Evolutionary conservation across 2,329 filamentous ascomycete genomes (phyloP), one percentile per base, ranked within the genome.

Genomic region (Aureobasidium subglaciale): DNA sequence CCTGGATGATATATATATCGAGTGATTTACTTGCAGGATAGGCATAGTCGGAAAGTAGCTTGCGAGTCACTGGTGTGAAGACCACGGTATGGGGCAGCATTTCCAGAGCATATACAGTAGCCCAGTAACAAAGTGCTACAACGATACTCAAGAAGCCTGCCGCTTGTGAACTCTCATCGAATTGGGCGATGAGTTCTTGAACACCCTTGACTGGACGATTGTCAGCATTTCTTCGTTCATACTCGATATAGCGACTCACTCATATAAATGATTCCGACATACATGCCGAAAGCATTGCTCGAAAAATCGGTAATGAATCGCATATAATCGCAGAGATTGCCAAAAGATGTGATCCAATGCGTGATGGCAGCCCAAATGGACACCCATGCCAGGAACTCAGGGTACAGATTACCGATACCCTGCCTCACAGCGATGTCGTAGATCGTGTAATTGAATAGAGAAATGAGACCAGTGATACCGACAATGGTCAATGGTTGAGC

Each of bases 301-400:
- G 76, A 79, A 58, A 81, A 81, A 56, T 80, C 77, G 2, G 78
- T 82, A 27, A 82, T 77, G 60, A 80, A 81, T 5, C 78, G 74
- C 78, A 81, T 80, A 62, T 80, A 81, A 61, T 82, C 77, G 62
- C 78, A 80, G 35, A 72, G 66, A 57, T 81, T 82, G 53, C 73
- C 74, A 22, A 79, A 66, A 0, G 78, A 73, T 5, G 76, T 73
- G 6, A 80, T 69, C 78, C 78, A 82, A 62, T 83, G 80, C 40
- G 79, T 78, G 16, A 81, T 75, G 1, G 78, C 78, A 0, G 76
- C 75, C 79, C 78, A 82, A 20, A 82, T 82, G 1, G 73, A 75
- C 0, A 77, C 74, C 79, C 79, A 82, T 4, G 73, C 74, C 65
- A 81, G 79, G 62, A 82, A 79, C 45, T 74, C 71, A 0, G 77